Conservation (phyloP, 2,329 filamentous ascomycete species). For the Ceratocystis huliohia region DNA sequence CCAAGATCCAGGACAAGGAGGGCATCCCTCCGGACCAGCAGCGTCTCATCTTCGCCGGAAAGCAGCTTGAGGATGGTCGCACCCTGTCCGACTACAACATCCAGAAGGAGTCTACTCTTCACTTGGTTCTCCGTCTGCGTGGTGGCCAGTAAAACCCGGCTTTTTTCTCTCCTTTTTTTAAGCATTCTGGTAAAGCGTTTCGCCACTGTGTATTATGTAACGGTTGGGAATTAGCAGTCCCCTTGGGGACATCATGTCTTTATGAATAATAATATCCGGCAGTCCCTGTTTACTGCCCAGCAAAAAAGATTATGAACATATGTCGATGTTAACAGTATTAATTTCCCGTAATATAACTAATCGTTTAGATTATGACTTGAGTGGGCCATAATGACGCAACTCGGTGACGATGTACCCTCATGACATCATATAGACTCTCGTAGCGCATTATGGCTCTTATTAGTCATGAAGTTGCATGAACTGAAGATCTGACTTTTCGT, state of each 20-base stretch:
- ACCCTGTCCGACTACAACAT: constrained; percentile 95
- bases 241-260: constrained; percentile 12
- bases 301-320: background rate
- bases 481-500: background rate
- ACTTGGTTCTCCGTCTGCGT: constrained; percentile 67
- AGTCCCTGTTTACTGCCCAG: background rate
- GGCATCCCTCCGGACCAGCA: constrained; percentile 92
- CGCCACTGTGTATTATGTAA: background rate
- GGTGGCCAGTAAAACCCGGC: constrained; percentile 38
- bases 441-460: background rate
- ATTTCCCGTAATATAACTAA: background rate
- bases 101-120: constrained; percentile 76
- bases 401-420: background rate
- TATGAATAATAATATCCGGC: constrained; percentile 17
- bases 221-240: constrained; percentile 10
- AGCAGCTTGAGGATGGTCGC: constrained; percentile 85
- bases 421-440: background rate
- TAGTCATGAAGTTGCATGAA: background rate
- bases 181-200: background rate
- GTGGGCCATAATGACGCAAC: background rate
- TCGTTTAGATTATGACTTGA: background rate
- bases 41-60: constrained; percentile 83
- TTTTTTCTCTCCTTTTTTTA: background rate
- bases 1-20: constrained; percentile 86
- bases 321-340: background rate